Percentiles rank a stretch among this genome's conserved stretches.
phyloP scores from a whole-genome alignment of 352 stramenopile species.

The Globisporangium nunn region DNA sequence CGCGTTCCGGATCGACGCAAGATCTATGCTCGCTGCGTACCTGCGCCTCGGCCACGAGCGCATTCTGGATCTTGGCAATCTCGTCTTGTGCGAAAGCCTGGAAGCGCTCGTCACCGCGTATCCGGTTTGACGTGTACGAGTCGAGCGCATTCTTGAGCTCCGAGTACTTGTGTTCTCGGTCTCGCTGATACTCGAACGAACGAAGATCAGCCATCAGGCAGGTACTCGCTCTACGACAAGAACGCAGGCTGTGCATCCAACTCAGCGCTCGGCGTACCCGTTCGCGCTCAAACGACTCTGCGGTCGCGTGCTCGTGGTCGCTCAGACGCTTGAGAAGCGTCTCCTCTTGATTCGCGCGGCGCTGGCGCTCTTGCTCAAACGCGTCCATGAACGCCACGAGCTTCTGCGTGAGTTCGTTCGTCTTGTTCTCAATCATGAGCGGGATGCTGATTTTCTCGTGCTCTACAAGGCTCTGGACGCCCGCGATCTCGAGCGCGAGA shows the following conservation, averaged over 20 bases:
- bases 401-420: slow-evolving; percentile 85
- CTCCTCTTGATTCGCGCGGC: slow-evolving; percentile 81
- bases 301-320: slow-evolving; percentile 72
- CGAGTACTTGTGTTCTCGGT: slow-evolving; percentile 63
- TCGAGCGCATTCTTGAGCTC: slow-evolving; percentile 68
- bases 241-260: too few species aligned
- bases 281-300: slow-evolving; percentile 68
- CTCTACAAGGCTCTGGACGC: slow-evolving; percentile 75
- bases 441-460: slow-evolving; percentile 87
- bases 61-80: slow-evolving; percentile 73
- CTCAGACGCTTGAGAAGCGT: slow-evolving; percentile 89
- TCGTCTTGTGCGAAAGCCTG: slow-evolving; percentile 62
- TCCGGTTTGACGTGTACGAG: slow-evolving; percentile 57
- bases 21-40: slow-evolving; percentile 12
- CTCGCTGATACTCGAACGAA: slow-evolving; percentile 13
- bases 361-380: slow-evolving; percentile 82
- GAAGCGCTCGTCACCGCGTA: slow-evolving; percentile 73
- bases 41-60: slow-evolving; percentile 61
- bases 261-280: slow-evolving; percentile 20
- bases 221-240: not conserved
- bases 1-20: too few species aligned
- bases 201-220: not conserved
- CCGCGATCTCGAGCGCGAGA: slow-evolving; percentile 75
- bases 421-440: slow-evolving; percentile 84
- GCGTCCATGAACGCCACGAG: slow-evolving; percentile 85